Conservation (phyloP, 345 rosid genomes). For the Arabis hirsuta region DNA sequence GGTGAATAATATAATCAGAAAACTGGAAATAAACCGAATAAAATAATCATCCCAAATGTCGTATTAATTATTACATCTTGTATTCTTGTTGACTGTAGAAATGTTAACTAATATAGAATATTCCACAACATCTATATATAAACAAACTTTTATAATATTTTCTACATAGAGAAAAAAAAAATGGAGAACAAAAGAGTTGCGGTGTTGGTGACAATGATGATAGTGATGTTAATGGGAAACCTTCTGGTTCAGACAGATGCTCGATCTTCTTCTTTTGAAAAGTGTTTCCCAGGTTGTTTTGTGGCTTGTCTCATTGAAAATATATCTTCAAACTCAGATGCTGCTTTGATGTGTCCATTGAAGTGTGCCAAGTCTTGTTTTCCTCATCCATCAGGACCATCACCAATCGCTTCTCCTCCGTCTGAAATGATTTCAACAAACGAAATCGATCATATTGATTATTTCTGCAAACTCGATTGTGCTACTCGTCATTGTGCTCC, state of each 20-base stretch:
- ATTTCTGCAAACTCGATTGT: slow-evolving; percentile 37
- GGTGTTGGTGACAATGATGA: slow-evolving; percentile 27
- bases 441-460: neutral
- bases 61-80: neutral
- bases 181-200: slow-evolving; percentile 31
- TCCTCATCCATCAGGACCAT: neutral
- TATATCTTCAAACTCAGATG: neutral
- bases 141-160: neutral
- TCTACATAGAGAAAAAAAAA: neutral
- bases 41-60: neutral
- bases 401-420: neutral
- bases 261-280: neutral
- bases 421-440: slow-evolving; percentile 2
- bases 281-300: slow-evolving; percentile 24
- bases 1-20: neutral
- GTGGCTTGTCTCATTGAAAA: neutral
- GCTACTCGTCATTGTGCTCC: slow-evolving; percentile 31
- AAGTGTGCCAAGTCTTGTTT: slow-evolving; percentile 24
- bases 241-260: slow-evolving; percentile 34
- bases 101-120: slow-evolving; percentile 11
- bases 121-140: slow-evolving; percentile 13
- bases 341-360: slow-evolving; percentile 20
- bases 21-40: neutral
- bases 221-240: slow-evolving; percentile 29
- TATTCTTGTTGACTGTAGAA: neutral